Percentiles rank a stretch among this genome's conserved stretches.
Evolutionary conservation across 2,329 filamentous ascomycete species (phyloP).

Genomic region (Cercospora sp.): DNA sequence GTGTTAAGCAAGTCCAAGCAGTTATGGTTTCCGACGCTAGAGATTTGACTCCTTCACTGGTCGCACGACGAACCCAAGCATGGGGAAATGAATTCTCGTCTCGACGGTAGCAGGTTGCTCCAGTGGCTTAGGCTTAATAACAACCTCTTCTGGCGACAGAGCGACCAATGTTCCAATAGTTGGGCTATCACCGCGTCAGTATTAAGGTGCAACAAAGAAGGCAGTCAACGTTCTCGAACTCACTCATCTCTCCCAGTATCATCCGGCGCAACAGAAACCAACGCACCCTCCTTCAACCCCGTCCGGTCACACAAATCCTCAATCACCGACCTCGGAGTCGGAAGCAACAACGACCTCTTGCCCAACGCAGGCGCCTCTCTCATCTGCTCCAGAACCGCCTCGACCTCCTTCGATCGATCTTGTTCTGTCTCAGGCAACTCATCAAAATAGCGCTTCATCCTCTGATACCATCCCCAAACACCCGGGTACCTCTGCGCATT

Average conservation of each 20-base stretch:
- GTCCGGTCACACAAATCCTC: conserved; percentile 34
- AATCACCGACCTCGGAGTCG: conserved; percentile 33
- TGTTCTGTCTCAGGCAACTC: conserved; percentile 35
- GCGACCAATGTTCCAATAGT: conserved; percentile 38
- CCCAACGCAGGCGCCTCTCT: conserved; percentile 29
- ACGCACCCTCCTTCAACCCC: conserved; percentile 36
- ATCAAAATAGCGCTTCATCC: conserved; percentile 38
- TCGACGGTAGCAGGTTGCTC: conserved; percentile 36
- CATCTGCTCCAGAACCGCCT: conserved; percentile 33
- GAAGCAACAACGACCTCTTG: conserved; percentile 34
- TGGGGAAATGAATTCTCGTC: conserved; percentile 44
- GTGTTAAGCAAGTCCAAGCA: too few species aligned
- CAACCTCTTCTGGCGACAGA: conserved; percentile 45
- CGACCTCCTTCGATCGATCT: conserved; percentile 24
- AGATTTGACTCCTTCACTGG: conserved; percentile 28
- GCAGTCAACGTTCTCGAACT: too few species aligned
- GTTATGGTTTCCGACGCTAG: too few species aligned
- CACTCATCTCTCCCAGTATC: conserved; percentile 43
- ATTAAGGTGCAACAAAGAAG: not conserved
- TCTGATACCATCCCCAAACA: conserved; percentile 41
- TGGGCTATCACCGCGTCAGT: conserved; percentile 30
- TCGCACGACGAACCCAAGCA: conserved; percentile 43
- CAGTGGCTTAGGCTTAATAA: conserved; percentile 38
- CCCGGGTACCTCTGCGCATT: conserved; percentile 42
- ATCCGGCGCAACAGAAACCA: conserved; percentile 42